A percentile compares a stretch with the other conserved stretches of the same genome.
These are phyloP conservation scores for Nicotiana attenuata DNA, from an alignment of 257 asterid genomes.

Conservation along the genomic window DNA sequence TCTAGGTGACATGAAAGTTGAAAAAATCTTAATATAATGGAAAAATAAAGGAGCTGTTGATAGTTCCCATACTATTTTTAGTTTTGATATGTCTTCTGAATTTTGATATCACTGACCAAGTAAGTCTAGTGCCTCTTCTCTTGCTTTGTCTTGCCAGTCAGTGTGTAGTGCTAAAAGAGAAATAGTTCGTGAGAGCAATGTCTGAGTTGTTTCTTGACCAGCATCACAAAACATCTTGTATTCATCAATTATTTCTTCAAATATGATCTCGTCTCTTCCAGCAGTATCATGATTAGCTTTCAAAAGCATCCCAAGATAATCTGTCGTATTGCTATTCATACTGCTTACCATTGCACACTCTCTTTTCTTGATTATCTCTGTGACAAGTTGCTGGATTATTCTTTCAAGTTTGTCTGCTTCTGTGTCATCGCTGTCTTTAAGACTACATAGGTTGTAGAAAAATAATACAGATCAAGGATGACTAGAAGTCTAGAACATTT, in stretches of 20 bases:
- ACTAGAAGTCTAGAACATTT: background rate
- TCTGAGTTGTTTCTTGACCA: constrained; percentile 53
- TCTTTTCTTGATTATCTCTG: constrained; percentile 31
- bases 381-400: constrained; percentile 27
- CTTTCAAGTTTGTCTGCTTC: constrained; percentile 38
- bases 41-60: background rate
- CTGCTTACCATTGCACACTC: constrained; percentile 24
- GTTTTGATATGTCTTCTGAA: constrained; percentile 13
- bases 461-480: background rate
- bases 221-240: too few species aligned
- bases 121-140: constrained; percentile 21
- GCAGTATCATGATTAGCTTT: constrained; percentile 30
- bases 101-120: constrained; percentile 8
- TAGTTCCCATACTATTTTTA: background rate
- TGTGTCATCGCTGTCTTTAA: constrained; percentile 27
- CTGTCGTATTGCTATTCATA: too few species aligned
- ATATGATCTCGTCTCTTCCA: constrained; percentile 22
- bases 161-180: constrained; percentile 47
- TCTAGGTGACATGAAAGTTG: too few species aligned
- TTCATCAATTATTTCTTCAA: constrained; percentile 43
- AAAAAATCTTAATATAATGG: too few species aligned
- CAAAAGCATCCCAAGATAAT: constrained; percentile 50
- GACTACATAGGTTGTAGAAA: constrained; percentile 19
- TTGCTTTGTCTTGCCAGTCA: constrained; percentile 62
- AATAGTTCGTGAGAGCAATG: constrained; percentile 38